A percentile compares a stretch with the other conserved stretches of the same genome.
phyloP scores from a whole-genome alignment of 371 early-diverging fungal species.

The Mortierella sp. region DNA sequence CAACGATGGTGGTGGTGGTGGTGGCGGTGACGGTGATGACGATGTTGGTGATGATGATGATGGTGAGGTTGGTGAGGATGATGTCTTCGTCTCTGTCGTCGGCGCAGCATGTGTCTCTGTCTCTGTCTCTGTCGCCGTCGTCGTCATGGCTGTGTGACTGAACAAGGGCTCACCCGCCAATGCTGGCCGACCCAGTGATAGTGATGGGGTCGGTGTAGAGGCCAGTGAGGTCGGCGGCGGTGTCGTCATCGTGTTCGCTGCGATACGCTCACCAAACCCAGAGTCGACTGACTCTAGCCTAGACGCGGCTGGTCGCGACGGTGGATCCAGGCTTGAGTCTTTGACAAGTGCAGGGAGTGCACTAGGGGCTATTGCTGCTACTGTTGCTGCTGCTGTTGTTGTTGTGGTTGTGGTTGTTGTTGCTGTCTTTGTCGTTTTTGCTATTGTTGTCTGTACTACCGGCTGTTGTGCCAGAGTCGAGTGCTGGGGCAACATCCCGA shows the following conservation, averaged over 20 bases:
- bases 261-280: conserved; percentile 19
- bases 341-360: too few species aligned
- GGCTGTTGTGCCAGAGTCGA: conserved; percentile 2
- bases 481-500: background rate
- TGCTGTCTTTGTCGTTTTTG: background rate
- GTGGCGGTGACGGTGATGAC: too few species aligned
- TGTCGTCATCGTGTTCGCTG: background rate
- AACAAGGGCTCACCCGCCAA: background rate
- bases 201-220: background rate
- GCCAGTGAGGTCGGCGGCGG: background rate
- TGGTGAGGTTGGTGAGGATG: background rate
- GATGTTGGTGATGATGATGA: background rate
- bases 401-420: conserved; percentile 1
- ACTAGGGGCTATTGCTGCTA: background rate
- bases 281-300: conserved; percentile 21
- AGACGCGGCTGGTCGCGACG: conserved; percentile 6
- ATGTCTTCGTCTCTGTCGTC: background rate
- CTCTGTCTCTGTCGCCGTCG: background rate
- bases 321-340: too few species aligned
- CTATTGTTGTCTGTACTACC: too few species aligned
- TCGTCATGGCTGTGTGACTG: background rate
- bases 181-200: background rate
- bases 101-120: background rate
- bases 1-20: background rate
- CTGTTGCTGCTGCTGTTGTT: background rate